Percentiles rank a stretch among this genome's conserved stretches.
Conservation (phyloP, 2,329 filamentous ascomycete genomes). For the Fonsecaea monophora region DNA sequence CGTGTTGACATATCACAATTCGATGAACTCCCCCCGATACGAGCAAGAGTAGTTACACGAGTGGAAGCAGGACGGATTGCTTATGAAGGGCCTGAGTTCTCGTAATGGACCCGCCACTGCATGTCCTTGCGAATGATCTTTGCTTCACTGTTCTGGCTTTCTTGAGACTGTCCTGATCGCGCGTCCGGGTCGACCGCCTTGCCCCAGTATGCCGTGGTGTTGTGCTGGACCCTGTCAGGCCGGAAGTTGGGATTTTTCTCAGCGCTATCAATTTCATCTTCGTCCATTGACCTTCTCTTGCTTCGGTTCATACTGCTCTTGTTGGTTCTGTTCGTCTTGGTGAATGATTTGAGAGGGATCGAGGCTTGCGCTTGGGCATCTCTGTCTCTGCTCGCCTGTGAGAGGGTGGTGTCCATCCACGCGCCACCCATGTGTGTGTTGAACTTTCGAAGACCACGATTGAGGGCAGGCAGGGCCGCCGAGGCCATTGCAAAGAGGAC, state of each 20-base stretch:
- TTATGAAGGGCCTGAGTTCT: constrained; percentile 6
- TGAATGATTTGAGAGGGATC: neutral
- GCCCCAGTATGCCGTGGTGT: constrained; percentile 10
- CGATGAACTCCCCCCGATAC: neutral
- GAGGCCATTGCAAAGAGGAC: constrained; percentile 20
- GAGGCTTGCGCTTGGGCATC: neutral
- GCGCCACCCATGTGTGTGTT: constrained; percentile 24
- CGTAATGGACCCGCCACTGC: constrained; percentile 24
- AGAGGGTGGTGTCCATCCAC: constrained; percentile 22
- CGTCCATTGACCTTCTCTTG: constrained; percentile 6
- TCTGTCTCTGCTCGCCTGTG: constrained; percentile 4
- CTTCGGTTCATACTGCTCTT: constrained; percentile 16
- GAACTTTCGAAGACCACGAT: constrained; percentile 21
- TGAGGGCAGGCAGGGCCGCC: constrained; percentile 20
- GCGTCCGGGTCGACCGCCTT: constrained; percentile 15
- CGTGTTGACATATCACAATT: neutral
- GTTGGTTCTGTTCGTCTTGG: constrained; percentile 4
- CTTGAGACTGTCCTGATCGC: constrained; percentile 22
- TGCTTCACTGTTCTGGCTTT: constrained; percentile 25
- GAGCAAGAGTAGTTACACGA: neutral
- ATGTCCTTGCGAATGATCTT: constrained; percentile 28
- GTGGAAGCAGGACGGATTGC: neutral
- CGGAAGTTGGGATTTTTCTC: constrained; percentile 4
- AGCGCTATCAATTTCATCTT: constrained; percentile 13
- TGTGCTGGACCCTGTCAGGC: constrained; percentile 3